Percentiles rank a stretch among this genome's conserved stretches.
phyloP scores from a whole-genome alignment of 2,329 filamentous ascomycete species.

The Neurospora sp. region DNA sequence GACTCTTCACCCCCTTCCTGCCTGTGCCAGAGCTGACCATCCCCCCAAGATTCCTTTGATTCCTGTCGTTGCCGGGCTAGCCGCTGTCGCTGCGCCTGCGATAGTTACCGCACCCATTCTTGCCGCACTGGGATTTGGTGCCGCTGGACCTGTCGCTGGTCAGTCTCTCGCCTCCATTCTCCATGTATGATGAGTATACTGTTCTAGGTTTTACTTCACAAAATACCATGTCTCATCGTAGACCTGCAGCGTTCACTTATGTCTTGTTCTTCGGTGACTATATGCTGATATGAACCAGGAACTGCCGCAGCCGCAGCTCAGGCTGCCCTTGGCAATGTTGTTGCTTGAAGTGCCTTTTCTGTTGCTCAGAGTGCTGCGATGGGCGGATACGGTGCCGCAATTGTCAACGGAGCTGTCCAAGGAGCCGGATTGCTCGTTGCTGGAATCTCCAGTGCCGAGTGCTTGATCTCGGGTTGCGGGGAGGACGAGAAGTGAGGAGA shows the following conservation, averaged over 20 bases:
- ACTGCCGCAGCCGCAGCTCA: conserved; percentile 13
- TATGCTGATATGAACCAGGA: conserved; percentile 8
- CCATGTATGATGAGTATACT: too few species aligned
- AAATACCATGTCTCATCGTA: too few species aligned
- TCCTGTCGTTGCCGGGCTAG: background rate
- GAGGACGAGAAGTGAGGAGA: background rate
- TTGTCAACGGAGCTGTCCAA: conserved; percentile 8
- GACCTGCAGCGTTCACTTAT: too few species aligned
- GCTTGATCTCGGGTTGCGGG: background rate
- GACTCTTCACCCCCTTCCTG: background rate
- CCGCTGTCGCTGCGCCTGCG: conserved; percentile 6
- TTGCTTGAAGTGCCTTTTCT: conserved; percentile 12
- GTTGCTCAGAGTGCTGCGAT: conserved; percentile 16
- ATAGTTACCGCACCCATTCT: conserved; percentile 4
- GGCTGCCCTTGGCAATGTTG: conserved; percentile 9
- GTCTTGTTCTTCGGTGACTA: too few species aligned
- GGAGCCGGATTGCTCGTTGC: background rate
- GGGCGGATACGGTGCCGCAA: conserved; percentile 13
- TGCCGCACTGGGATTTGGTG: conserved; percentile 6
- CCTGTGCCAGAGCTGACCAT: background rate
- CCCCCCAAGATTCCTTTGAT: background rate
- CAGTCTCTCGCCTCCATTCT: too few species aligned
- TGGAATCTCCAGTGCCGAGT: background rate
- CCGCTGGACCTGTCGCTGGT: conserved; percentile 7
- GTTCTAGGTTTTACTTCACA: too few species aligned